Evolutionary conservation across 108 stramenopile species (phyloP), one percentile per base, ranked within the genome.

Genomic region (Bacterosira constricta): DNA sequence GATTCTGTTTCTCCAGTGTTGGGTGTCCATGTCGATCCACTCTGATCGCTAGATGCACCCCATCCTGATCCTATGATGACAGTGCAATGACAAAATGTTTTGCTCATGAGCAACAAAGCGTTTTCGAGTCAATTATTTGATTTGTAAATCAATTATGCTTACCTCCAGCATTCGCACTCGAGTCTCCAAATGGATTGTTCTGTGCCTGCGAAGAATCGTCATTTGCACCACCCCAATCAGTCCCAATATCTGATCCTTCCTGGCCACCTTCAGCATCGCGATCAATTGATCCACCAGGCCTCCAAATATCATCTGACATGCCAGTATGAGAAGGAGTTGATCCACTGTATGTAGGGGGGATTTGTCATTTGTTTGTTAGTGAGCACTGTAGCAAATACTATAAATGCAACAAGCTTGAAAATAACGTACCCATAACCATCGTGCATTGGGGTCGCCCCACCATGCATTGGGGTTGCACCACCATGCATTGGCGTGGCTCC

Each of bases 381-480:
- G n/a, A 39, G 39, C 34, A 32, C 23, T 12, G 15, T 18, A 50
- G 9, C 20, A 54, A 45, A 39, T 51, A 36, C 1, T 49, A 35
- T 2, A 37, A 36, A 15, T 12, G 17, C 1, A 50, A 67, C 7
- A 26, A 60, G 17, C 4, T 1, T 13, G 35, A 32, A 41, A 41
- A 6, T 13, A 30, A 57, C 79, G 35, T 25, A 72, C 66, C 63
- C 73, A 38, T 64, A 80, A 5, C 79, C 58, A 41, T 79, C 79
- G 44, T 81, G 74, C 61, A 69, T 78, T 21, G 80, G 79, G 1
- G 79, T 80, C 6, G 75, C 85, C 46, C 86, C 83, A 45, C 85
- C 89, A 66, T 95, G 90, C 88, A 90, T 88, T 34, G 94, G 94
- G 27, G 94, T 95, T 20, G 94, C 94, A 62, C 94, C 91, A 15